phyloP scores from a whole-genome alignment of 2,329 filamentous ascomycete species.

The Colletotrichum noveboracense region DNA sequence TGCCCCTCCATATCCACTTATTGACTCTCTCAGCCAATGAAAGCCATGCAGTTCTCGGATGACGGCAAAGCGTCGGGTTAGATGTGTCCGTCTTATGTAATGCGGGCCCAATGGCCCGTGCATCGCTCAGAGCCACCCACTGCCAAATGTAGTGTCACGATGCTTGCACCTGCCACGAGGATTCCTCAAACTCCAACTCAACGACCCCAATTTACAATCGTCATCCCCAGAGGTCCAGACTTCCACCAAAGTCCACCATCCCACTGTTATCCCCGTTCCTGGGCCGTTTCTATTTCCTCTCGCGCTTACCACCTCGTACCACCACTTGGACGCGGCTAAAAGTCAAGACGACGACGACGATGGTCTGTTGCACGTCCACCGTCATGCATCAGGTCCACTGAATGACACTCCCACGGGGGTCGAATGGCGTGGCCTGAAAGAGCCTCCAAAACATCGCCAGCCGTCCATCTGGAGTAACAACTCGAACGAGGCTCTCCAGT shows the following conservation, averaged over 20 bases:
- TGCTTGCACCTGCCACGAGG: neutral
- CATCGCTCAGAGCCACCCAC: neutral
- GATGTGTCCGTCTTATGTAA: neutral
- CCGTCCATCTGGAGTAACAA: neutral
- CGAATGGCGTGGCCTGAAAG: neutral
- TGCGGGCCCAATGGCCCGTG: accelerated
- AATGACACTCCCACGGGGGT: neutral
- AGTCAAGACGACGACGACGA: neutral
- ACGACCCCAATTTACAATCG: neutral
- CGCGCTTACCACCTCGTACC: neutral
- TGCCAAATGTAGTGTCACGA: neutral
- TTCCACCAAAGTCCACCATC: neutral
- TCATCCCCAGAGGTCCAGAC: neutral
- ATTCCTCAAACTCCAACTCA: neutral
- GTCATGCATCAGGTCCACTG: neutral
- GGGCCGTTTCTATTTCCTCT: neutral
- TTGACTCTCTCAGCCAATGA: neutral
- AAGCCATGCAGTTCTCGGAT: neutral
- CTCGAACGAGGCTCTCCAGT: neutral
- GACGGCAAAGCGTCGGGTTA: neutral
- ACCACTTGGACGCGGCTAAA: neutral
- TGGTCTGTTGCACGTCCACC: neutral
- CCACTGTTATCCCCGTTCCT: neutral
- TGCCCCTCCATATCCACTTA: neutral
- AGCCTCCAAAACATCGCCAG: neutral